Evolutionary conservation across 202 grass and related monocot species (phyloP).

Genomic region (Miscanthus sacchariflorus): DNA sequence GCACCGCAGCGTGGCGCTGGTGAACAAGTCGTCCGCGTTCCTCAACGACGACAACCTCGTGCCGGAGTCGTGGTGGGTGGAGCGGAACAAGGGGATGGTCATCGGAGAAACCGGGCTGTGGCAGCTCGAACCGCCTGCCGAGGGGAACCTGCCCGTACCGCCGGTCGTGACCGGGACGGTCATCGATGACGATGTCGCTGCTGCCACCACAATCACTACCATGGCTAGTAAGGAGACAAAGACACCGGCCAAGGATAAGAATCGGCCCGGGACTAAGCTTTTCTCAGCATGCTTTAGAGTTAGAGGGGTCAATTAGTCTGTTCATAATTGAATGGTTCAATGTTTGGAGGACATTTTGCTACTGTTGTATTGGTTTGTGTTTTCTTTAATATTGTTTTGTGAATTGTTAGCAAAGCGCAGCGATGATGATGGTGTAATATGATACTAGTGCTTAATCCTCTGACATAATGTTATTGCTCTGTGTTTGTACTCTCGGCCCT

Average conservation of each 20-base stretch:
- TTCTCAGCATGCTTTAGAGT: conserved; percentile 40
- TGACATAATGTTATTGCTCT: not conserved
- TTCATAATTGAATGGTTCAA: not conserved
- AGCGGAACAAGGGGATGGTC: conserved; percentile 86
- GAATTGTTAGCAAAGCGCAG: not conserved
- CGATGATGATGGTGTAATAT: not conserved
- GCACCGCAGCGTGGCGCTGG: conserved; percentile 75
- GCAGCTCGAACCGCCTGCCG: conserved; percentile 50
- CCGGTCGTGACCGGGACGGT: conserved; percentile 50
- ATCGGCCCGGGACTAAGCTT: not conserved
- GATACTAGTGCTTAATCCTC: not conserved
- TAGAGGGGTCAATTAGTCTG: conserved; percentile 10
- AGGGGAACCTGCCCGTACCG: conserved; percentile 73
- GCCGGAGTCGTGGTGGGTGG: conserved; percentile 89
- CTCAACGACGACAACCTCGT: conserved; percentile 82
- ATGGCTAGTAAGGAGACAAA: conserved; percentile 1
- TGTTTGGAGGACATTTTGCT: not conserved
- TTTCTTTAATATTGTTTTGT: not conserved
- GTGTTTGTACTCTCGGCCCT: not conserved
- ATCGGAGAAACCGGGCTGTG: conserved; percentile 65
- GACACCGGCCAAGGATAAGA: conserved; percentile 33
- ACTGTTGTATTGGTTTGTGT: not conserved
- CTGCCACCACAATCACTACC: not conserved
- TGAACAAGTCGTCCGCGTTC: conserved; percentile 86
- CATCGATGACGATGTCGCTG: conserved; percentile 32